Conservation (phyloP, 164 flowering plant species). For the Houttuynia cordata region DNA sequence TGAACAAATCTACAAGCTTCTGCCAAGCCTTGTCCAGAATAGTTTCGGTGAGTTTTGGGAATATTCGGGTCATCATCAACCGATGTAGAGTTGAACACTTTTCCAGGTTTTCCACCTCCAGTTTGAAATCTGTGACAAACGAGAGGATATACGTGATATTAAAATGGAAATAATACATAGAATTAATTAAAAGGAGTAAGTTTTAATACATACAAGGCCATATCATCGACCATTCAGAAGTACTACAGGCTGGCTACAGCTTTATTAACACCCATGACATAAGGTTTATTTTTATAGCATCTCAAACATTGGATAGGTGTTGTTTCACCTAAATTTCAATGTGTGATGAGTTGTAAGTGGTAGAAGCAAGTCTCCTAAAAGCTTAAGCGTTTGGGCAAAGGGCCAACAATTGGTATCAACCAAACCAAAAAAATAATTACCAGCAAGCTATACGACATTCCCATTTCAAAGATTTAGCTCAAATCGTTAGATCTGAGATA, state of each 20-base stretch:
- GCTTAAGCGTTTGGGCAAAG: not conserved
- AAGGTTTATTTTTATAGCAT: too few species aligned
- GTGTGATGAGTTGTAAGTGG: too few species aligned
- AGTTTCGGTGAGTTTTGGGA: slow-evolving; percentile 11
- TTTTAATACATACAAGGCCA: not conserved
- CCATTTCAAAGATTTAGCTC: not conserved
- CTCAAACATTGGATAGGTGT: too few species aligned
- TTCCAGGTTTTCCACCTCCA: slow-evolving; percentile 5
- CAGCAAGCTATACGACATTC: not conserved
- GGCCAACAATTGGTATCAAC: not conserved
- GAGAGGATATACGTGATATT: not conserved
- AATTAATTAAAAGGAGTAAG: not conserved
- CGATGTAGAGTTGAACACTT: slow-evolving; percentile 1
- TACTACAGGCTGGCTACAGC: too few species aligned
- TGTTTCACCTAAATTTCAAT: too few species aligned
- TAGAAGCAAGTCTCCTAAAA: too few species aligned
- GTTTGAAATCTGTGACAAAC: slow-evolving; percentile 3
- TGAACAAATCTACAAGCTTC: slow-evolving; percentile 65
- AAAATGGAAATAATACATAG: not conserved
- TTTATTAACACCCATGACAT: too few species aligned
- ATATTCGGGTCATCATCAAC: slow-evolving; percentile 9
- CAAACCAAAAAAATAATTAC: not conserved
- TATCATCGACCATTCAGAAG: not conserved
- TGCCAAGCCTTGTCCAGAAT: slow-evolving; percentile 44
- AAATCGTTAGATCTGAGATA: not conserved